Evolutionary conservation across 805 yeast genomes (phyloP).

Genomic region (Nakazawaea populi): DNA sequence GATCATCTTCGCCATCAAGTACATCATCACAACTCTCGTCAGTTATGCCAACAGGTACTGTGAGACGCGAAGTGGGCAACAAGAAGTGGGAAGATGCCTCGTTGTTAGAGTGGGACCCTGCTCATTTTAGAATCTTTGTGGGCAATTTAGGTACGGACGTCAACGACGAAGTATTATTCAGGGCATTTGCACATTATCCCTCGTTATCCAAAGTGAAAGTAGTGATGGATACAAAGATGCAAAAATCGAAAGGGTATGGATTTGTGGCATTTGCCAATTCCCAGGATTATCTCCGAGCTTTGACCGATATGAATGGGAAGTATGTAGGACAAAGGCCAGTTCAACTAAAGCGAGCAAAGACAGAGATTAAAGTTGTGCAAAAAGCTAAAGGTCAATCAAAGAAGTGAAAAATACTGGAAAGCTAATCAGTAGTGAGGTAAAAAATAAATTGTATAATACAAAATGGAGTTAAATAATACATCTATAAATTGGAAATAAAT

Average conservation of each 20-base stretch:
- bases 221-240: slow-evolving; percentile 42
- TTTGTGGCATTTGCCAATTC: slow-evolving; percentile 64
- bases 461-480: too few species aligned
- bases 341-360: slow-evolving; percentile 57
- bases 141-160: slow-evolving; percentile 72
- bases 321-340: slow-evolving; percentile 73
- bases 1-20: neutral
- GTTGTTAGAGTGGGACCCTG: slow-evolving; percentile 60
- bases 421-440: too few species aligned
- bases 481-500: too few species aligned
- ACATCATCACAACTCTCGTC: neutral
- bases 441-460: too few species aligned
- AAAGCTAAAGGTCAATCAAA: slow-evolving; percentile 14
- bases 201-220: slow-evolving; percentile 55
- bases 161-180: slow-evolving; percentile 46
- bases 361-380: slow-evolving; percentile 28
- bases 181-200: slow-evolving; percentile 47
- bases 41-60: slow-evolving; percentile 22
- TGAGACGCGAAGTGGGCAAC: slow-evolving; percentile 39
- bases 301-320: slow-evolving; percentile 71
- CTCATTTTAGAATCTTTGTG: slow-evolving; percentile 65
- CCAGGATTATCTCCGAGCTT: slow-evolving; percentile 64
- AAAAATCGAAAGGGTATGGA: slow-evolving; percentile 61
- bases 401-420: too few species aligned
- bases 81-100: slow-evolving; percentile 41